phyloP scores from a whole-genome alignment of 2,329 filamentous ascomycete species.

The Cladosporium sp. region DNA sequence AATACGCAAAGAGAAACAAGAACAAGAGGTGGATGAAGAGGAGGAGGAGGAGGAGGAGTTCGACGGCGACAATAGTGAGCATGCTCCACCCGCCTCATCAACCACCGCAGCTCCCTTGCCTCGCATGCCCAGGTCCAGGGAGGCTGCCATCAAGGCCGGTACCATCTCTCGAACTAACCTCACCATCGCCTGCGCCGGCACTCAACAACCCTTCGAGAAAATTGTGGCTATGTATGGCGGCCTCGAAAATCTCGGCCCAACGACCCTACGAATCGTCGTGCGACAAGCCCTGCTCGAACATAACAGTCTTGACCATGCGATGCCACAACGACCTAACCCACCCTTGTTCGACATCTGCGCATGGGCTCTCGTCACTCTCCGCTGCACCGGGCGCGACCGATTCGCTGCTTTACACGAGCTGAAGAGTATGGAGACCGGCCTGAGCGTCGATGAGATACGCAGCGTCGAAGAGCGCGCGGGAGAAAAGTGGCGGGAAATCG shows the following conservation, averaged over 20 bases:
- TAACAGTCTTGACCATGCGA: background rate
- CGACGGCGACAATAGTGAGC: background rate
- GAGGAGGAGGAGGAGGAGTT: too few relatives aligned
- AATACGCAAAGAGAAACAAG: background rate
- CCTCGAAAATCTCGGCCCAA: background rate
- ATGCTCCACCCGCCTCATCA: background rate
- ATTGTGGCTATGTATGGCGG: constrained; percentile 2
- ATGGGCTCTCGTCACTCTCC: constrained; percentile 1
- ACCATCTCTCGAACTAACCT: background rate
- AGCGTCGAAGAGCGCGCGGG: background rate
- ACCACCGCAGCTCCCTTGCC: background rate
- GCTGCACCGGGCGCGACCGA: background rate
- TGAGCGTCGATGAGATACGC: background rate
- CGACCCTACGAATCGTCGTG: background rate
- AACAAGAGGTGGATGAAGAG: background rate
- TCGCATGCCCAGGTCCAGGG: background rate
- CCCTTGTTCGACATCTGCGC: background rate
- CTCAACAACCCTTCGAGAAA: background rate
- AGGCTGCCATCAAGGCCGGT: background rate
- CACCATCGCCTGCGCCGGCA: background rate
- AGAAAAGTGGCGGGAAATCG: background rate
- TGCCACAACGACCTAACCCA: background rate
- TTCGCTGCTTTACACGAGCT: background rate
- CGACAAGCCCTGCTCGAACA: constrained; percentile 4
- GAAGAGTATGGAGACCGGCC: background rate